Base-by-base conservation (phyloP, 768 basidiomycete species). In the Dentipellis fragilis region DNA sequence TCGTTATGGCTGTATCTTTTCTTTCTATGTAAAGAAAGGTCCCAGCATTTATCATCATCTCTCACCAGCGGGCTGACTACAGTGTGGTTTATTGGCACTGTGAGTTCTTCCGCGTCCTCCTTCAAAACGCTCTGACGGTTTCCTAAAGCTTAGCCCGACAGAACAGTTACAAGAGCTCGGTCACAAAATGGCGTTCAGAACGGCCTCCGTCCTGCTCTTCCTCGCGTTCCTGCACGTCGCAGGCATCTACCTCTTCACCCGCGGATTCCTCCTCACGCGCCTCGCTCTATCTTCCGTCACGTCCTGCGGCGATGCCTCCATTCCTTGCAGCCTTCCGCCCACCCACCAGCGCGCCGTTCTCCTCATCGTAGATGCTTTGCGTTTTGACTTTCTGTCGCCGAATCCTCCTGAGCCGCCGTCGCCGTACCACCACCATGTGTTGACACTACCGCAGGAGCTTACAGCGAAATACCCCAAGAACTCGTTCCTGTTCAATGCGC, bases 341-440 rank as follows among this genome's bases (percentile, higher is more conserved):
- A 89, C 87, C 0, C 89, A 94, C 73, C 77, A 78, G 58, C 83
- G 88, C 60, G 88, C 89, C 6, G 77, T 98, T 23, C 57, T 96
- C 40, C 76, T 99, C 59, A 80, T 98, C 54, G 89, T 99, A 61
- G 96, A 98, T 68, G 80, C 95, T 0, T 75, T 99, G 21, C 87
- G 96, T 2, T 94, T 93, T 64, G 95, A 99, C 71, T 98, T 98
- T 67, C 71, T 98, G 47, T 78, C 90, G 0, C 82, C 86, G 2
- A 66, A 85, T 54, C 83, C 87, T 0, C 83, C 83, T 0, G 64
- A 71, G 16, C 84, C 84, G 3, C 62, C 69, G 0, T 87, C 87
- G 0, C 77, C 80, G 2, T 80, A 82, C 62, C 87, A 93, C 65
- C 93, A 96, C 67, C 80, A 89, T 67, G 75, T 93, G 21, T 70